Evolutionary conservation across 2,329 filamentous ascomycete species (phyloP), one percentile per base, ranked within the genome.

Genomic region (Calonectria pseudoreteaudii): DNA sequence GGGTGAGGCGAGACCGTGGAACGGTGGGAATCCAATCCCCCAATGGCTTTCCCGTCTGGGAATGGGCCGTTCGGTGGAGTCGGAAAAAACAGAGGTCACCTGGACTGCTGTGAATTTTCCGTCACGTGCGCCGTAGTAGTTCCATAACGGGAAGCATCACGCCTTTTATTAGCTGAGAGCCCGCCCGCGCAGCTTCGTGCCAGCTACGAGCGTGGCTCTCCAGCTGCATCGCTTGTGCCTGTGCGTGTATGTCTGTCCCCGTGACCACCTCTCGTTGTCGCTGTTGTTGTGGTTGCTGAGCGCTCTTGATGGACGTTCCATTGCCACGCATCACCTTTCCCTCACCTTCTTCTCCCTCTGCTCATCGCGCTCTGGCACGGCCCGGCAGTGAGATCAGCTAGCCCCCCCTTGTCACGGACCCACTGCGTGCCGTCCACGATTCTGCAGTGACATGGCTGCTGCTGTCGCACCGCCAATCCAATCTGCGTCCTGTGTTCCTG

Each of bases 21-120:
- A 65, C 70, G 65, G 58, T 66, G 70, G 56, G 56, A 60, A 60
- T 68, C 66, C 53, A 68, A 75, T 76, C 66, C 53, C 53, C 66
- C 70, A 68, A 72, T 72, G 70, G 70, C 65, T 56, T 68, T 68
- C 70, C 70, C 65, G 38, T 50, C 47, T 41, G 76, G 78, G 77
- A 77, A 75, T 79, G 77, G 78, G 75, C 77, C 75, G 77, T 75
- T 79, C 78, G 74, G 78, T 75, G 79, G 78, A 73, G 78, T 74
- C 70, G 53, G n/a, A 68, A 70, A 71, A 75, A 70, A 74, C 68
- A 74, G 68, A 76, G 78, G 78, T 80, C 78, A 80, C 77, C 78
- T 80, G 78, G 66, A 73, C 77, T 66, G 58, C 68, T 70, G 73
- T 74, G 78, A 76, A 80, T 80, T 80, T 80, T 71, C 53, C 70